Base-by-base conservation (phyloP, 2,329 filamentous ascomycete genomes). In the Pleoardoris graminearum region DNA sequence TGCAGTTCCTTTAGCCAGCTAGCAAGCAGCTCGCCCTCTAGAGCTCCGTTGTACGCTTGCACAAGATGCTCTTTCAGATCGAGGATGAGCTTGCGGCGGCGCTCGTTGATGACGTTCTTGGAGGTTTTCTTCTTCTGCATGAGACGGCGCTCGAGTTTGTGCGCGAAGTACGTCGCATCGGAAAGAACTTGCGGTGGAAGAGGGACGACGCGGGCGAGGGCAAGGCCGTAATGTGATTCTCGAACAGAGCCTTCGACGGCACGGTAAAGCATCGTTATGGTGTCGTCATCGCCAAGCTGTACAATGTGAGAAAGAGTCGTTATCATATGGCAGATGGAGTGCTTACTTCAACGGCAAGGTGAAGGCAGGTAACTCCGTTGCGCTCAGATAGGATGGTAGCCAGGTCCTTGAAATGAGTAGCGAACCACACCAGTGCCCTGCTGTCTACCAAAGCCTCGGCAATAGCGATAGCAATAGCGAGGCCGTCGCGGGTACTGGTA, bases 381-480 rank as follows among this genome's bases (percentile, higher is more conserved):
- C 89, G 83, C 58, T 91, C 86, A 1, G 82, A 79, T 54, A 97
- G 79, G 30, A 93, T 89, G 2, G 81, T 82, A 0, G 91, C 87
- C 2, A 99, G 79, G 55, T 97, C 90, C 30, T 84, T 80, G 68
- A 97, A 99, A 68, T 99, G 95, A 0, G 94, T 97, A 1, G 88
- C 91, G 73, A 99, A 99, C 86, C 91, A 97, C 0, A 97, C 85
- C 0, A 90, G 80, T 0, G 91, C 87, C 37, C 60, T 82, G 61
- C 85, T 94, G 53, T 91, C 83, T 4, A 97, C 82, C 3, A 99
- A 78, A 0, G 90, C 89, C 76, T 97, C 94, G 0, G 92, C 88
- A 66, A 97, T 91, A 2, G 92, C 89, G 43, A 97, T 80, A 0
- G 94, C 91, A 65, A 99, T 95, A 0, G 91, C 87, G 1, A 97